These are phyloP conservation scores for Arctium lappa DNA, from an alignment of 129 eudicot genomes.

Conservation along the genomic window DNA sequence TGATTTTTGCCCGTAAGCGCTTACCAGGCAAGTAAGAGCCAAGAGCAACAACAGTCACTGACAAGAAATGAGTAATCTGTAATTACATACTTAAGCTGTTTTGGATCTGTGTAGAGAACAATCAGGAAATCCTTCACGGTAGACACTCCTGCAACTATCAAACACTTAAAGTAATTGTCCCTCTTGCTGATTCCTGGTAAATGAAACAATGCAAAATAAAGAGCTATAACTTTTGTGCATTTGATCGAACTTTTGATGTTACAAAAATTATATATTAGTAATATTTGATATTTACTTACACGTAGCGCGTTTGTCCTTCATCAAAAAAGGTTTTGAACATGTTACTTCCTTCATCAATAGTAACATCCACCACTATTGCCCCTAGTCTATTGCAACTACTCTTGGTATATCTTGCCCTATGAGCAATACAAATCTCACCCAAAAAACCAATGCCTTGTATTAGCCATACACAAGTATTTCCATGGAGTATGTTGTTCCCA, in stretches of 20 bases:
- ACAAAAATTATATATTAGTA: no score
- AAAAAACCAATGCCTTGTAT: slow-evolving; percentile 43
- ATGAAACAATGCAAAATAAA: slow-evolving; percentile 38
- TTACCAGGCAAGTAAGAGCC: not conserved
- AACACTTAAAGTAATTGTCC: slow-evolving; percentile 44
- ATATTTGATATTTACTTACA: slow-evolving; percentile 29
- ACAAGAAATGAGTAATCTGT: not conserved
- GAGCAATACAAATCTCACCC: slow-evolving; percentile 33
- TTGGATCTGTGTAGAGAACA: slow-evolving; percentile 31
- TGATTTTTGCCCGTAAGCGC: no score
- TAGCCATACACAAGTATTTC: slow-evolving; percentile 36
- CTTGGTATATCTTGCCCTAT: slow-evolving; percentile 23
- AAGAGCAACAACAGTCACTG: not conserved
- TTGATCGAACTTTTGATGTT: not conserved
- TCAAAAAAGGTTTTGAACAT: slow-evolving; percentile 39
- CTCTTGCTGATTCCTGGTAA: slow-evolving; percentile 51
- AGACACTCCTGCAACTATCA: slow-evolving; percentile 35
- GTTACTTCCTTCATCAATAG: slow-evolving; percentile 39
- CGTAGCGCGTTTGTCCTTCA: slow-evolving; percentile 40
- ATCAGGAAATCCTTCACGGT: slow-evolving; percentile 55
- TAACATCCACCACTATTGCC: slow-evolving; percentile 34
- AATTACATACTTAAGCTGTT: slow-evolving; percentile 47
- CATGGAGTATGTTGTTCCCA: slow-evolving; percentile 38
- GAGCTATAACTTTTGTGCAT: no score
- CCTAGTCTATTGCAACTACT: slow-evolving; percentile 47